Percentiles rank a stretch among this genome's conserved stretches.
phyloP scores from a whole-genome alignment of 169 alveolate genomes.

The Eimeria tenella region DNA sequence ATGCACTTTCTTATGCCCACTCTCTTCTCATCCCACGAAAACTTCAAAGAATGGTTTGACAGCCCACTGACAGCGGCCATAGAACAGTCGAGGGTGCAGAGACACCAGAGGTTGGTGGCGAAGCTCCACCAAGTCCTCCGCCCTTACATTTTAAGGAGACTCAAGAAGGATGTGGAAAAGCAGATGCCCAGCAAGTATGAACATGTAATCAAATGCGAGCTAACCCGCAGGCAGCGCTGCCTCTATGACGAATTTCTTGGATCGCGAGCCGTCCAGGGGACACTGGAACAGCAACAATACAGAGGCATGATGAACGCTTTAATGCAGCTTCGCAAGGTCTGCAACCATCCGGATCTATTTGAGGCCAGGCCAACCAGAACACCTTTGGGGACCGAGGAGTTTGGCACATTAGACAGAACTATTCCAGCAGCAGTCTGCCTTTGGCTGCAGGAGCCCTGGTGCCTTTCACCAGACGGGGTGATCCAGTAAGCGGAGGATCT shows the following conservation, averaged over 20 bases:
- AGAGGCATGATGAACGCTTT: conserved; percentile 97
- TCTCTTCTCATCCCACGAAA: conserved; percentile 92
- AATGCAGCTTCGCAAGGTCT: conserved; percentile 98
- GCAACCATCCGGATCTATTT: conserved; percentile 99
- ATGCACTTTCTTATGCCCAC: conserved; percentile 99
- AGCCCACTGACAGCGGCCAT: conserved; percentile 95
- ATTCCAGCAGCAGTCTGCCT: conserved; percentile 69
- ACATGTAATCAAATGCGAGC: conserved; percentile 75
- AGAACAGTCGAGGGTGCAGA: conserved; percentile 85
- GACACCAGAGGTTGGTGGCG: conserved; percentile 84
- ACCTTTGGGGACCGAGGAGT: conserved; percentile 62
- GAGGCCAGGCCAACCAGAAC: conserved; percentile 90
- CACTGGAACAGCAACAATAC: conserved; percentile 86
- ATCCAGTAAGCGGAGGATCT: background rate
- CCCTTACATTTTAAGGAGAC: conserved; percentile 97
- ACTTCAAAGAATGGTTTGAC: conserved; percentile 95
- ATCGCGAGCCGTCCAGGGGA: conserved; percentile 83
- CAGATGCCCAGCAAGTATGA: conserved; percentile 97
- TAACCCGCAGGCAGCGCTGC: conserved; percentile 90
- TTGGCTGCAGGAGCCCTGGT: conserved; percentile 78
- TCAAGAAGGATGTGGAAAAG: conserved; percentile 99
- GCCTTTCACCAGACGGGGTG: background rate
- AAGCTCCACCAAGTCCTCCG: conserved; percentile 97
- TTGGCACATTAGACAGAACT: background rate
- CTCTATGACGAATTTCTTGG: conserved; percentile 98